Percentiles rank a stretch among this genome's conserved stretches.
These are phyloP conservation scores for Citrullus amarus DNA, from an alignment of 306 rosid species.

Conservation along the genomic window DNA sequence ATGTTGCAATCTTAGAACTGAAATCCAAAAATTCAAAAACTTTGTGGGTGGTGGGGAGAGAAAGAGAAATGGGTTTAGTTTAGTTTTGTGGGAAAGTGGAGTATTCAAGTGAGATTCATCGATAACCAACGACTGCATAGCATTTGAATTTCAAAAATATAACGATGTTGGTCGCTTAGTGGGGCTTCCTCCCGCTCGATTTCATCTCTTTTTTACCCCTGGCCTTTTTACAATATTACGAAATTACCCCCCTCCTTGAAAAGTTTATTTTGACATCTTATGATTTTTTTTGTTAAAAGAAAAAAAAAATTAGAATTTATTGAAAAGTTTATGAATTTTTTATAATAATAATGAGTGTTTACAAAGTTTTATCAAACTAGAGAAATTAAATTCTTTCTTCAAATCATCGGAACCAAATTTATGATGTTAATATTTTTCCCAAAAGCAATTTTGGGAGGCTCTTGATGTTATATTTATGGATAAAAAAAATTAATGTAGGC, in stretches of 20 bases:
- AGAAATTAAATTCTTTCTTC: no score
- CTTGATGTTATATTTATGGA: no score
- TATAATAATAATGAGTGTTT: no score
- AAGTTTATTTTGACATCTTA: no score
- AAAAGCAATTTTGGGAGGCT: no score
- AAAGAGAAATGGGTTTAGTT: background rate
- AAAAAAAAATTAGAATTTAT: no score
- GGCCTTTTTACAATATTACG: background rate
- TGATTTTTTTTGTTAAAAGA: no score
- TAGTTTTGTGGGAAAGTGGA: slow-evolving; percentile 1
- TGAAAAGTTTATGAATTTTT: no score
- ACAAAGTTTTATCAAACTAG: no score
- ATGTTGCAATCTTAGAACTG: background rate
- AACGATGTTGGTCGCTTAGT: background rate
- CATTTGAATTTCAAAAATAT: slow-evolving; percentile 1
- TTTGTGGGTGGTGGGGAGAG: slow-evolving; percentile 3
- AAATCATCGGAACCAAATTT: no score
- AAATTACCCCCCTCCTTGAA: background rate
- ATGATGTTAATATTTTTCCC: no score
- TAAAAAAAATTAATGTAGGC: no score
- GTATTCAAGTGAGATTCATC: background rate
- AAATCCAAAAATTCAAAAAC: background rate
- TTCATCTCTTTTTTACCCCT: background rate
- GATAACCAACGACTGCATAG: background rate
- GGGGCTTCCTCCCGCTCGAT: background rate